A percentile compares a stretch with the other conserved stretches of the same genome.
Evolutionary conservation across 73 alveolate species (phyloP).

Genomic region (Durusdinium trenchii): DNA sequence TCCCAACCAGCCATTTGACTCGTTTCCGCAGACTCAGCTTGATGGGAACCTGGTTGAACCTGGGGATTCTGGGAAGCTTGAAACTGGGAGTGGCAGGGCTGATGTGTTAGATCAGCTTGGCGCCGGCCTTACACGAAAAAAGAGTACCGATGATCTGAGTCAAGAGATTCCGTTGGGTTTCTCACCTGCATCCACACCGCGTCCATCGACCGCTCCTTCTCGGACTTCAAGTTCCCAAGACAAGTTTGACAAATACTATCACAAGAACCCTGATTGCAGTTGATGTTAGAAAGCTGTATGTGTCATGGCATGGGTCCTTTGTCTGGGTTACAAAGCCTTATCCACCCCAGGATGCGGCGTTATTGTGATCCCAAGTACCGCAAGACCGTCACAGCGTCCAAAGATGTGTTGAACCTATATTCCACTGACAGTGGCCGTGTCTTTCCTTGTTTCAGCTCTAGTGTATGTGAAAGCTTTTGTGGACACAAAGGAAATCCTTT

Average conservation of each 20-base stretch:
- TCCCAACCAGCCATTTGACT: too few species aligned
- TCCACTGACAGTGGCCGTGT: not conserved
- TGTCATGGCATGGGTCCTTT: not conserved
- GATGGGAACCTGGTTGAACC: too few species aligned
- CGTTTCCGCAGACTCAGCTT: too few species aligned
- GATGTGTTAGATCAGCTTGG: too few species aligned
- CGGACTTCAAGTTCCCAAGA: not conserved
- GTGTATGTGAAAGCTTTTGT: too few species aligned
- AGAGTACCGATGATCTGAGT: not conserved
- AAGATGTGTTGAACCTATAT: not conserved
- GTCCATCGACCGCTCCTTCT: not conserved
- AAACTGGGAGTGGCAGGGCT: too few species aligned
- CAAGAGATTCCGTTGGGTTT: not conserved
- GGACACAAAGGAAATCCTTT: too few species aligned
- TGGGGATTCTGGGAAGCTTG: too few species aligned
- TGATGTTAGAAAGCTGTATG: not conserved
- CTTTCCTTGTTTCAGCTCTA: not conserved
- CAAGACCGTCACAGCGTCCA: slow-evolving; percentile 1
- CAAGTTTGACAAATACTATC: slow-evolving; percentile 25
- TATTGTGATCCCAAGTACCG: slow-evolving; percentile 17
- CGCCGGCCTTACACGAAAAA: too few species aligned
- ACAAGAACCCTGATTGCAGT: not conserved
- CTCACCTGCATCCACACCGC: not conserved
- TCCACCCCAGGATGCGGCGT: slow-evolving; percentile 15
- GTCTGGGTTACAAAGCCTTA: too few species aligned